Conservation (phyloP, 306 rosid species). For the Betula pendula region DNA sequence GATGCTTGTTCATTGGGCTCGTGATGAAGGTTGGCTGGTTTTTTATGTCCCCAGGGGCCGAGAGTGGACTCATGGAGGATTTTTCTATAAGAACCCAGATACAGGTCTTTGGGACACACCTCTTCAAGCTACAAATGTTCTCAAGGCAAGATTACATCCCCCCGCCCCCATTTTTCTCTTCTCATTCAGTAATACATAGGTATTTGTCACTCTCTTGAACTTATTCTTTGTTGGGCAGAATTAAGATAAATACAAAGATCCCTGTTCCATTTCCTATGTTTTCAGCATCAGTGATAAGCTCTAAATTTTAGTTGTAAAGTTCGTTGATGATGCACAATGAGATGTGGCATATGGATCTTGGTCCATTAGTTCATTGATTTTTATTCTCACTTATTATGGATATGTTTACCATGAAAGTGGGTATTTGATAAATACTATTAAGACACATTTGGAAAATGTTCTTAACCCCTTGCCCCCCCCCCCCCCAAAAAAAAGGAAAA, state of each 20-base stretch:
- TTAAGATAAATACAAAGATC: not conserved
- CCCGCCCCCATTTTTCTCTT: not conserved
- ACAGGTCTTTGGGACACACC: constrained; percentile 95
- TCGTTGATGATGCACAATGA: not conserved
- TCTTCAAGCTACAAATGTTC: constrained; percentile 77
- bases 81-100: constrained; percentile 65
- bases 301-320: not conserved
- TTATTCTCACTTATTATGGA: not conserved
- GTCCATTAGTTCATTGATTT: not conserved
- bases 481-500: not conserved
- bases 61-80: constrained; percentile 92
- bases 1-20: constrained; percentile 97
- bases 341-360: not conserved
- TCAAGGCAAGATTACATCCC: constrained; percentile 55
- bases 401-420: not conserved
- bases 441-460: not conserved
- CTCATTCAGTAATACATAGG: not conserved
- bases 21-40: constrained; percentile 97
- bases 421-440: not conserved
- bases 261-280: not conserved
- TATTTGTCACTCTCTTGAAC: not conserved
- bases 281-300: not conserved
- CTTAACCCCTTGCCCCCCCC: not conserved
- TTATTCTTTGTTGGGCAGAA: not conserved
- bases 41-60: constrained; percentile 84